phyloP scores from a whole-genome alignment of 345 rosid species.

The Salix arbutifolia region DNA sequence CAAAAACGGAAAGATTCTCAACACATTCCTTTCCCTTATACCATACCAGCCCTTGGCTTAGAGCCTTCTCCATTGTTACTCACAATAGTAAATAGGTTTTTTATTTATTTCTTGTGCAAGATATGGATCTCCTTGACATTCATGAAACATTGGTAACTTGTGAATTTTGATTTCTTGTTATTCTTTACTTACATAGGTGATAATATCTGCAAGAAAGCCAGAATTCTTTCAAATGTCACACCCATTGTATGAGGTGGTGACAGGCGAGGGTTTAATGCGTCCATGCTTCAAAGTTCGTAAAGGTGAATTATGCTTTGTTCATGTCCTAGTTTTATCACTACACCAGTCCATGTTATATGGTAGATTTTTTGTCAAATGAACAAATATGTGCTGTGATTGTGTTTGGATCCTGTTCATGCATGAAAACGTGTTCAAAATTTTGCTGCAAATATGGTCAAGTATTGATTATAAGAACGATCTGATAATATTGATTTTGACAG shows the following conservation, averaged over 20 bases:
- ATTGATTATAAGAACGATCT: background rate
- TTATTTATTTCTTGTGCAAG: background rate
- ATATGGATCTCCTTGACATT: background rate
- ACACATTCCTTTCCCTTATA: background rate
- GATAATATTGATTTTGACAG: background rate
- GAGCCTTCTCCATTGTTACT: background rate
- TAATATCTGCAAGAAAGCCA: constrained; percentile 95
- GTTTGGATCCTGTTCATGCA: background rate
- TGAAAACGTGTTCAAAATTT: background rate
- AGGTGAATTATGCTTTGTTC: constrained; percentile 44
- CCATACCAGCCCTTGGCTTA: background rate
- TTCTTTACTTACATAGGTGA: constrained; percentile 46
- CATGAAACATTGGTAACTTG: background rate
- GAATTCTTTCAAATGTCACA: constrained; percentile 98
- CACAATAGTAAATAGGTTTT: background rate
- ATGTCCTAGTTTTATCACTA: constrained; percentile 7
- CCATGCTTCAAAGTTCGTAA: constrained; percentile 87
- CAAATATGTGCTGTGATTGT: background rate
- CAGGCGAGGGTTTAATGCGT: constrained; percentile 90
- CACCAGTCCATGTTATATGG: background rate
- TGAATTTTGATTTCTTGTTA: background rate
- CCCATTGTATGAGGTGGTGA: constrained; percentile 91
- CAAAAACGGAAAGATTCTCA: background rate
- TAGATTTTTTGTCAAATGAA: background rate
- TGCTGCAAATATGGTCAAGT: background rate